A percentile compares a stretch with the other conserved stretches of the same genome.
Evolutionary conservation across 2,329 filamentous ascomycete genomes (phyloP).

Genomic region (Myrmaecium sp.): DNA sequence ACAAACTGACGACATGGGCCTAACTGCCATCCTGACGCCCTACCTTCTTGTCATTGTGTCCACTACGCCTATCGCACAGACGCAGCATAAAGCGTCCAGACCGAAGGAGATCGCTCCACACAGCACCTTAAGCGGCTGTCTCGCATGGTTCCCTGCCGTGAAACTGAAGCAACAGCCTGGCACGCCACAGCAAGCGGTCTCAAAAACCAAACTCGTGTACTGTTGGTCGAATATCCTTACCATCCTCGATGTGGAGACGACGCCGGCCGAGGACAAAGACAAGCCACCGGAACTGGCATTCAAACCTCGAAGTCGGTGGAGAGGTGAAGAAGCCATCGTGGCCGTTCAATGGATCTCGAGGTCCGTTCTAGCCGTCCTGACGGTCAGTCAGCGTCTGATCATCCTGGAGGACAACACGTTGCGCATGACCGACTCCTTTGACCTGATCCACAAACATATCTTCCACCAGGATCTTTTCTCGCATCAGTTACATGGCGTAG

Average conservation of each 20-base stretch:
- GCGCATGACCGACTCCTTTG: conserved; percentile 86
- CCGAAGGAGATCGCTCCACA: conserved; percentile 85
- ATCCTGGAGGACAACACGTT: conserved; percentile 81
- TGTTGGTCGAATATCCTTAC: conserved; percentile 98
- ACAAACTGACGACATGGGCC: conserved; percentile 67
- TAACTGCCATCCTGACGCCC: conserved; percentile 90
- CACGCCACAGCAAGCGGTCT: conserved; percentile 49
- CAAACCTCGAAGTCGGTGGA: conserved; percentile 71
- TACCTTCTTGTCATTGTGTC: conserved; percentile 95
- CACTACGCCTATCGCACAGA: conserved; percentile 88
- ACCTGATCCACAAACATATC: conserved; percentile 79
- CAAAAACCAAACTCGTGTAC: conserved; percentile 79
- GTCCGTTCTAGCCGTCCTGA: conserved; percentile 80
- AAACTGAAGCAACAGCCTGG: conserved; percentile 65
- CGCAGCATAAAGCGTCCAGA: conserved; percentile 80
- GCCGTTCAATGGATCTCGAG: conserved; percentile 93
- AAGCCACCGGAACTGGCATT: conserved; percentile 68
- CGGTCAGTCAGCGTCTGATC: conserved; percentile 82
- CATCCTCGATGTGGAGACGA: conserved; percentile 71
- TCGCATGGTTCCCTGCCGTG: conserved; percentile 95
- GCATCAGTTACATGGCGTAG: conserved; percentile 62
- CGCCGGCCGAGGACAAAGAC: conserved; percentile 48
- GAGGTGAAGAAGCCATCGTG: conserved; percentile 86
- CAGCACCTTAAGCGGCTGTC: conserved; percentile 77
- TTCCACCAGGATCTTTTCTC: conserved; percentile 88